A percentile compares a stretch with the other conserved stretches of the same genome.
These are phyloP conservation scores for Suhomyces prunicola DNA, from an alignment of 805 yeast genomes.

Conservation along the genomic window DNA sequence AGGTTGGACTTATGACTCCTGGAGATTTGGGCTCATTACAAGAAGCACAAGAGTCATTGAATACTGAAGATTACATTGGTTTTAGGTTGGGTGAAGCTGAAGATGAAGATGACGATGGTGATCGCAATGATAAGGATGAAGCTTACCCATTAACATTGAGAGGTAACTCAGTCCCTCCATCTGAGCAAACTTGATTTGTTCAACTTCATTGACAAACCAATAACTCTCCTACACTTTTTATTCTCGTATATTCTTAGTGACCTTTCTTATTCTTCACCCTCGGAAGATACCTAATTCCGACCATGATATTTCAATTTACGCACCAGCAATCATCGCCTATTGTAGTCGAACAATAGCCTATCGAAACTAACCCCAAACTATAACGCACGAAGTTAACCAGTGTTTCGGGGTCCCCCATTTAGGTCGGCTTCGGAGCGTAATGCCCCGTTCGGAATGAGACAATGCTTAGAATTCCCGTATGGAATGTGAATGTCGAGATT, in stretches of 20 bases:
- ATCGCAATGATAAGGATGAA: slow-evolving; percentile 32
- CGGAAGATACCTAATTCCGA: not conserved
- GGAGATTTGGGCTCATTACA: slow-evolving; percentile 97
- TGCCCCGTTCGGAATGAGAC: not conserved
- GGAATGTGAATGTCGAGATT: not conserved
- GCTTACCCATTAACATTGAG: slow-evolving; percentile 48
- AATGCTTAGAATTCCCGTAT: no score
- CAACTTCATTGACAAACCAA: not conserved
- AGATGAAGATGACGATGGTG: slow-evolving; percentile 44
- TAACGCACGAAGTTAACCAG: not conserved
- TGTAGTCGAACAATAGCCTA: not conserved
- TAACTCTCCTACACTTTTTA: not conserved
- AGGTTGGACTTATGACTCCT: slow-evolving; percentile 83
- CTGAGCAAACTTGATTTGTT: slow-evolving; percentile 11
- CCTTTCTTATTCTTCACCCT: not conserved
- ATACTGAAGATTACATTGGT: slow-evolving; percentile 73
- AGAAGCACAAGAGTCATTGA: slow-evolving; percentile 71
- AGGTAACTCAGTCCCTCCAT: slow-evolving; percentile 46
- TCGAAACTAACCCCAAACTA: not conserved
- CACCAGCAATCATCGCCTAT: not conserved
- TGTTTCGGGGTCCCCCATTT: not conserved
- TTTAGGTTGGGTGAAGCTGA: slow-evolving; percentile 45
- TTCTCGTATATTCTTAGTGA: not conserved
- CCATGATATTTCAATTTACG: not conserved
- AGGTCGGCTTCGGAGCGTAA: not conserved